Evolutionary conservation across 1,284 basidiomycete species (phyloP).

Genomic region (Schizophyllum commune): DNA sequence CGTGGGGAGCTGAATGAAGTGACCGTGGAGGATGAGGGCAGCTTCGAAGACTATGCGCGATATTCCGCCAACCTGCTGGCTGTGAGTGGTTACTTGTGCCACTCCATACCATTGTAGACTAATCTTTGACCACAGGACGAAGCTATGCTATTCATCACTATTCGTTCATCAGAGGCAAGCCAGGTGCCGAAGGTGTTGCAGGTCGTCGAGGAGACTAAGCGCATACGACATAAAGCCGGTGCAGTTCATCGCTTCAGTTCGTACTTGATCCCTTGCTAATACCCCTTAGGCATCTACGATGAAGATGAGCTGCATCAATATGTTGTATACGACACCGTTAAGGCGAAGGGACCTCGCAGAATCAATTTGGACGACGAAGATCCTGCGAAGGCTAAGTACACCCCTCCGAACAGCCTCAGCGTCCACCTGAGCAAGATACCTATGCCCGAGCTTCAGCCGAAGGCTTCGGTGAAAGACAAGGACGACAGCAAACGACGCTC

Average conservation of each 20-base stretch:
- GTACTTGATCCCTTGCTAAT: neutral
- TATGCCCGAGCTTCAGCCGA: constrained; percentile 72
- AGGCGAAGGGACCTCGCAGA: constrained; percentile 48
- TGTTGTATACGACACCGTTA: constrained; percentile 56
- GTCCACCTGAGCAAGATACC: constrained; percentile 77
- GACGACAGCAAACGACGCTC: constrained; percentile 2
- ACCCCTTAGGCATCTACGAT: constrained; percentile 22
- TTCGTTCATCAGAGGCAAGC: constrained; percentile 55
- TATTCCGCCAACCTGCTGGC: constrained; percentile 60
- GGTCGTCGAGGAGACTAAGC: constrained; percentile 73
- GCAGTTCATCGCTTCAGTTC: constrained; percentile 8
- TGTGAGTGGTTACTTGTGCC: constrained; percentile 39
- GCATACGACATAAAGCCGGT: constrained; percentile 67
- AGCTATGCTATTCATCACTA: constrained; percentile 69
- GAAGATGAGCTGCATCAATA: constrained; percentile 72
- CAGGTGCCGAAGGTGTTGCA: constrained; percentile 73
- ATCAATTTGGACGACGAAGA: constrained; percentile 60
- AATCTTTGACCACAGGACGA: constrained; percentile 51
- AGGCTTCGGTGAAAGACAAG: constrained; percentile 14
- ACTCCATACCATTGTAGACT: no score
- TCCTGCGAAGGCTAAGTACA: constrained; percentile 38
- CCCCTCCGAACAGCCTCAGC: constrained; percentile 55
- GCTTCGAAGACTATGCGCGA: constrained; percentile 56
- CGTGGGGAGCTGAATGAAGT: constrained; percentile 69
- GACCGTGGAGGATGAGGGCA: constrained; percentile 57